These are phyloP conservation scores for Colletotrichum sp. DNA, from an alignment of 2,329 filamentous ascomycete genomes.

Conservation along the genomic window DNA sequence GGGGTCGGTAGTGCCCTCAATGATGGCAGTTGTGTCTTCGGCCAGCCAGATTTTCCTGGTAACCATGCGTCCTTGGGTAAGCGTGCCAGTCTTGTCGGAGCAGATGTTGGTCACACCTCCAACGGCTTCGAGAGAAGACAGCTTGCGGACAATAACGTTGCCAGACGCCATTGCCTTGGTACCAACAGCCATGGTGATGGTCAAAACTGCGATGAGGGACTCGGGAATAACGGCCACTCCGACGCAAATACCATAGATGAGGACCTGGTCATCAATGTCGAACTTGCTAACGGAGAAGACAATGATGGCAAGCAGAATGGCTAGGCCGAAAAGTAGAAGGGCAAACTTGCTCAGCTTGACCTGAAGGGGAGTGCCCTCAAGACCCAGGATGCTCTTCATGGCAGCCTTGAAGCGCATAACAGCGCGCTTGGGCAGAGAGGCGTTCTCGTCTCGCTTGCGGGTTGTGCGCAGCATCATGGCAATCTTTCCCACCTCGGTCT, in stretches of 20 bases:
- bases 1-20: conserved; percentile 62
- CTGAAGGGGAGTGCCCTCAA: conserved; percentile 83
- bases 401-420: conserved; percentile 48
- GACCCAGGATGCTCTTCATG: conserved; percentile 60
- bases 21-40: conserved; percentile 54
- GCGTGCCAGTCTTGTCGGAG: conserved; percentile 73
- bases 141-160: conserved; percentile 70
- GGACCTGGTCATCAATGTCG: conserved; percentile 58
- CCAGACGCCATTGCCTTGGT: conserved; percentile 69
- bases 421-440: conserved; percentile 40
- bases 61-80: conserved; percentile 72
- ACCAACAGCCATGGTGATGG: conserved; percentile 73
- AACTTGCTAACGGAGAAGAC: conserved; percentile 66
- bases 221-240: conserved; percentile 70
- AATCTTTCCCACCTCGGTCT: conserved; percentile 78
- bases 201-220: conserved; percentile 72
- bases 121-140: conserved; percentile 69
- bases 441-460: conserved; percentile 52
- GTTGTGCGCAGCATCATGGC: conserved; percentile 71
- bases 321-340: conserved; percentile 78
- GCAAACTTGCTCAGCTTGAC: conserved; percentile 87
- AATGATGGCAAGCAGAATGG: conserved; percentile 63
- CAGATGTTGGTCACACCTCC: conserved; percentile 75
- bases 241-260: conserved; percentile 66
- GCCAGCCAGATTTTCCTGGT: conserved; percentile 67